phyloP scores from a whole-genome alignment of 306 rosid genomes.

The Rosa multiflora region DNA sequence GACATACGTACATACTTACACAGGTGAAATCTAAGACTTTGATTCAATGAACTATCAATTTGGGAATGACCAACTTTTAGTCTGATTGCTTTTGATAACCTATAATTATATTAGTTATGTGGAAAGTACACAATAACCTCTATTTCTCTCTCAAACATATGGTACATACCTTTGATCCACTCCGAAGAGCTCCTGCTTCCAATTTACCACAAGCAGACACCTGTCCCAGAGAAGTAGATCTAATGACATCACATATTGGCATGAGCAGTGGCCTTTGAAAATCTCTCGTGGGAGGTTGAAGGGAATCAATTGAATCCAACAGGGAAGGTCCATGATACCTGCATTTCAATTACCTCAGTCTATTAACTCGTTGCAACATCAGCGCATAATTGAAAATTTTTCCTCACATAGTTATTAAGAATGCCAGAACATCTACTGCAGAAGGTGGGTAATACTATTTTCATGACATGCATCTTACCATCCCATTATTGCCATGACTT shows the following conservation, averaged over 20 bases:
- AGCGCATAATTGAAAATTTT: not conserved
- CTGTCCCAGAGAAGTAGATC: constrained; percentile 64
- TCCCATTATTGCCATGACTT: not conserved
- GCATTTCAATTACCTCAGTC: constrained; percentile 36
- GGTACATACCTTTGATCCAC: constrained; percentile 73
- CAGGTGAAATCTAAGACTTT: not conserved
- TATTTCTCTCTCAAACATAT: constrained; percentile 9
- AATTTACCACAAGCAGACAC: constrained; percentile 90
- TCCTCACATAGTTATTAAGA: not conserved
- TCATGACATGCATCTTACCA: not conserved
- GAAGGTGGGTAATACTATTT: not conserved
- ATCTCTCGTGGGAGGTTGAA: constrained; percentile 84
- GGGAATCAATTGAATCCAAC: constrained; percentile 85
- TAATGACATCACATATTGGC: constrained; percentile 92
- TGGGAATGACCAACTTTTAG: constrained; percentile 24
- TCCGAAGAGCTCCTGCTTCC: constrained; percentile 95
- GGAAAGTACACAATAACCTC: constrained; percentile 6
- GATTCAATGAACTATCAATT: constrained; percentile 9
- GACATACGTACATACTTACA: not conserved
- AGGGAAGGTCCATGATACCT: constrained; percentile 85
- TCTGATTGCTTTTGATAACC: constrained; percentile 10
- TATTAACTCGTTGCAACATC: constrained; percentile 8
- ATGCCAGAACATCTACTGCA: not conserved
- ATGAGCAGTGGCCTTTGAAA: constrained; percentile 80
- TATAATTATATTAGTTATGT: not conserved